These are phyloP conservation scores for Solioccasus polychromus DNA, from an alignment of 768 basidiomycete genomes.

Conservation along the genomic window DNA sequence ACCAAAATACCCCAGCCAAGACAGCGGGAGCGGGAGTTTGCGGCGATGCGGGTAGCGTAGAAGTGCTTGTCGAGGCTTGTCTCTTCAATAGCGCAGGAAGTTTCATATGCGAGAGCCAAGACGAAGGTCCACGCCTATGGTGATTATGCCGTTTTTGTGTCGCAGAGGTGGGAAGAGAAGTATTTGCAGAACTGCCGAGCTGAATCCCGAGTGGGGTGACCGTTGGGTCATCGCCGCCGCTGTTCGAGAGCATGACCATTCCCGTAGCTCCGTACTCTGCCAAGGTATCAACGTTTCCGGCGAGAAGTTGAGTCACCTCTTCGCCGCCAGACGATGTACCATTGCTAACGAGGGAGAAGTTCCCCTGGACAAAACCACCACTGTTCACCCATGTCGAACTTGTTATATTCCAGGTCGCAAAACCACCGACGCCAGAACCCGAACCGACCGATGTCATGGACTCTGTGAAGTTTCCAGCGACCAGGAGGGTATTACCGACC, in stretches of 20 bases:
- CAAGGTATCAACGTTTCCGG: constrained; percentile 59
- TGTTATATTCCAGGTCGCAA: constrained; percentile 71
- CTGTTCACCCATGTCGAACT: constrained; percentile 65
- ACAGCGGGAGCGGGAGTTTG: constrained; percentile 74
- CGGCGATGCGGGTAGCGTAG: constrained; percentile 53
- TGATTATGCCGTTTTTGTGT: constrained; percentile 40
- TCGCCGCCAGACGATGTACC: constrained; percentile 47
- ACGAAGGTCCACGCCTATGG: constrained; percentile 31
- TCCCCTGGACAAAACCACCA: constrained; percentile 72
- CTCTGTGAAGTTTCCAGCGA: constrained; percentile 75
- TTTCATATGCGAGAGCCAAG: constrained; percentile 51
- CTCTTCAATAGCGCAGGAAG: constrained; percentile 44
- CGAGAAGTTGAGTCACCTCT: constrained; percentile 54
- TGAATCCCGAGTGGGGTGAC: constrained; percentile 62
- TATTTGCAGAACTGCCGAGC: constrained; percentile 42
- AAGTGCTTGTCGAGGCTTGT: constrained; percentile 46
- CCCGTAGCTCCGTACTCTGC: constrained; percentile 73
- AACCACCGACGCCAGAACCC: constrained; percentile 48
- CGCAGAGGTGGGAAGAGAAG: constrained; percentile 30
- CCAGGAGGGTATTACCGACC: constrained; percentile 49
- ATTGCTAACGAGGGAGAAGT: constrained; percentile 67
- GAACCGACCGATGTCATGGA: constrained; percentile 36
- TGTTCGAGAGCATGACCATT: constrained; percentile 74
- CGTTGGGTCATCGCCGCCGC: constrained; percentile 49
- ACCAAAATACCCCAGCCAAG: constrained; percentile 87